Evolutionary conservation across 768 basidiomycete genomes (phyloP).

Genomic region (Suillus subalutaceus): DNA sequence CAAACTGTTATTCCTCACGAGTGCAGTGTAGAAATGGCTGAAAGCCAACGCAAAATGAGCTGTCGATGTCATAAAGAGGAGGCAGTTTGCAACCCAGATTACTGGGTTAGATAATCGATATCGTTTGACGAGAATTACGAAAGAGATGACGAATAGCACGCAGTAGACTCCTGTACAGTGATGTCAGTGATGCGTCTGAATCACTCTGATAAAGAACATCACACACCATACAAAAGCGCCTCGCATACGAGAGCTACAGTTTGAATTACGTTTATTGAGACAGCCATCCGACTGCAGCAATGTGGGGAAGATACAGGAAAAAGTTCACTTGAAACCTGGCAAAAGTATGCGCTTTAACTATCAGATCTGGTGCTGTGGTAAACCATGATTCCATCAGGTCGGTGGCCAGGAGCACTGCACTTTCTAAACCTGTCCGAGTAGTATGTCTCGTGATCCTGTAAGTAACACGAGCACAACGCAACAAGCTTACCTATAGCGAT

Average conservation of each 20-base stretch:
- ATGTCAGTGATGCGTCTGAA: not conserved
- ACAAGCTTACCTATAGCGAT: no score
- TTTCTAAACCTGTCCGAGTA: no score
- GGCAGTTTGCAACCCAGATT: slow-evolving; percentile 16
- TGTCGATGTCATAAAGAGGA: slow-evolving; percentile 22
- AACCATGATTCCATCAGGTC: no score
- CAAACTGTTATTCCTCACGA: slow-evolving; percentile 21
- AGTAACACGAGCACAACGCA: no score
- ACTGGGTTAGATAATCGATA: not conserved
- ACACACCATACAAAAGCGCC: slow-evolving; percentile 28
- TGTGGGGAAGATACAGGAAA: no score
- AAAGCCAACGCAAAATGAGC: slow-evolving; percentile 24
- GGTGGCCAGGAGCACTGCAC: no score
- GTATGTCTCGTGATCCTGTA: no score
- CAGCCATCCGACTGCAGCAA: no score
- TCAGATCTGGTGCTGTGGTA: no score
- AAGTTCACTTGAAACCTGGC: no score
- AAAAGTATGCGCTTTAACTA: no score
- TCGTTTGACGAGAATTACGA: slow-evolving; percentile 17
- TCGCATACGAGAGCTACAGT: slow-evolving; percentile 26
- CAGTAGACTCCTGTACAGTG: slow-evolving; percentile 12
- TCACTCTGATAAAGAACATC: not conserved
- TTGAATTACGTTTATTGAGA: not conserved
- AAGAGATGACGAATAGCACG: slow-evolving; percentile 19
- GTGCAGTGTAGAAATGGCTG: slow-evolving; percentile 19